These are phyloP conservation scores for Delitschia confertaspora DNA, from an alignment of 495 filamentous ascomycete genomes.

Conservation along the genomic window DNA sequence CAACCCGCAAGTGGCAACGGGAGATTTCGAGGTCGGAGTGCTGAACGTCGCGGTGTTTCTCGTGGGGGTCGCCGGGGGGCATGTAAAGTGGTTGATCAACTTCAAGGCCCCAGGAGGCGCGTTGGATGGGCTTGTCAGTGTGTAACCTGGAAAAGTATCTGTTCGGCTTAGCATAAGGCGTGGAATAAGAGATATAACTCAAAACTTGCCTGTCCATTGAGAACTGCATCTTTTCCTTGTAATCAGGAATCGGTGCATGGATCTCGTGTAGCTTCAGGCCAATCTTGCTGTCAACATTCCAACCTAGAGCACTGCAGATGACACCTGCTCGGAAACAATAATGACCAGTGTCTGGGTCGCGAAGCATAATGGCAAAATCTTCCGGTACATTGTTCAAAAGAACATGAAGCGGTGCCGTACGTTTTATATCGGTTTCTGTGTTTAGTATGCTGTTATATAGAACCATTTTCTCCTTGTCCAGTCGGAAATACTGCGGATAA, in stretches of 20 bases:
- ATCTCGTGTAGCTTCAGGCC: conserved; percentile 65
- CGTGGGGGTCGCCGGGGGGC: conserved; percentile 65
- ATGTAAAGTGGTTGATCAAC: conserved; percentile 69
- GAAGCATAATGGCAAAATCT: conserved; percentile 75
- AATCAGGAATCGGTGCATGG: conserved; percentile 72
- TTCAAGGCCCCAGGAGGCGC: conserved; percentile 83
- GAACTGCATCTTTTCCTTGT: conserved; percentile 83
- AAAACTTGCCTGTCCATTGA: conserved; percentile 66
- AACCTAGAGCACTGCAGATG: conserved; percentile 72
- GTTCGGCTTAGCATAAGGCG: not conserved
- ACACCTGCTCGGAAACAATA: conserved; percentile 74
- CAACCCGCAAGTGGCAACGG: conserved; percentile 67
- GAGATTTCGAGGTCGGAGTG: conserved; percentile 46
- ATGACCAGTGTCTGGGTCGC: conserved; percentile 58
- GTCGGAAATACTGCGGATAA: conserved; percentile 70
- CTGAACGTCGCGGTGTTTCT: conserved; percentile 48
- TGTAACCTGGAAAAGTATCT: conserved; percentile 78
- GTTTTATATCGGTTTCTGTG: conserved; percentile 52
- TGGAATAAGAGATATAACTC: not conserved
- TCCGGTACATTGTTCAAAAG: conserved; percentile 79
- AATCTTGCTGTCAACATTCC: conserved; percentile 70
- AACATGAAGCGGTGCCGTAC: conserved; percentile 60
- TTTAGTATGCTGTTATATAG: conserved; percentile 66
- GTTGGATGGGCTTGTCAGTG: conserved; percentile 67
- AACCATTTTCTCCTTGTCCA: conserved; percentile 49